phyloP scores from a whole-genome alignment of 2,329 filamentous ascomycete species.

The Penicillium expansum region DNA sequence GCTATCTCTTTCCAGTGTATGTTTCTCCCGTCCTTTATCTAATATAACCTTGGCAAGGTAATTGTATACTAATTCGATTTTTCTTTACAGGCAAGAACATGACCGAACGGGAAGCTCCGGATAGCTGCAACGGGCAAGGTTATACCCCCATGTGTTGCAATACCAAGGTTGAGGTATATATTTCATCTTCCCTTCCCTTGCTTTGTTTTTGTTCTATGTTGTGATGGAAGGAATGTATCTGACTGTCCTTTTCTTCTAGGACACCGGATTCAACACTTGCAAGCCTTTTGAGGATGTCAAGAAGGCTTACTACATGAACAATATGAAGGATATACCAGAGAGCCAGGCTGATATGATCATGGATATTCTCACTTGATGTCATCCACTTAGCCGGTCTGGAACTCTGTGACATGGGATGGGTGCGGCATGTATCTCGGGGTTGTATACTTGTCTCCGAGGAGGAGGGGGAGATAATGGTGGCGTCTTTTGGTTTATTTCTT shows the following conservation, averaged over 20 bases:
- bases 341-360: conserved; percentile 17
- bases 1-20: conserved; percentile 28
- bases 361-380: conserved; percentile 16
- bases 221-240: background rate
- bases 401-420: background rate
- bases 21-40: conserved; percentile 1
- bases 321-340: conserved; percentile 4
- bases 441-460: background rate
- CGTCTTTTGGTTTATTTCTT: background rate
- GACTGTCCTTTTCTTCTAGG: background rate
- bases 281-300: conserved; percentile 25
- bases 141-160: conserved; percentile 30
- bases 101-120: conserved; percentile 11
- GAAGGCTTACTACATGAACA: conserved; percentile 19
- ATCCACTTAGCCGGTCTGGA: background rate
- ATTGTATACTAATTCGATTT: background rate
- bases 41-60: background rate
- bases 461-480: no score
- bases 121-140: conserved; percentile 16
- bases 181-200: background rate
- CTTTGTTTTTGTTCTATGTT: background rate
- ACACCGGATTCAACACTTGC: conserved; percentile 15
- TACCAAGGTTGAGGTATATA: conserved; percentile 9
- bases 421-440: background rate
- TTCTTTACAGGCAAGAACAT: conserved; percentile 23